Evolutionary conservation across 2,329 filamentous ascomycete genomes (phyloP).

Genomic region (Colletotrichum sp.): DNA sequence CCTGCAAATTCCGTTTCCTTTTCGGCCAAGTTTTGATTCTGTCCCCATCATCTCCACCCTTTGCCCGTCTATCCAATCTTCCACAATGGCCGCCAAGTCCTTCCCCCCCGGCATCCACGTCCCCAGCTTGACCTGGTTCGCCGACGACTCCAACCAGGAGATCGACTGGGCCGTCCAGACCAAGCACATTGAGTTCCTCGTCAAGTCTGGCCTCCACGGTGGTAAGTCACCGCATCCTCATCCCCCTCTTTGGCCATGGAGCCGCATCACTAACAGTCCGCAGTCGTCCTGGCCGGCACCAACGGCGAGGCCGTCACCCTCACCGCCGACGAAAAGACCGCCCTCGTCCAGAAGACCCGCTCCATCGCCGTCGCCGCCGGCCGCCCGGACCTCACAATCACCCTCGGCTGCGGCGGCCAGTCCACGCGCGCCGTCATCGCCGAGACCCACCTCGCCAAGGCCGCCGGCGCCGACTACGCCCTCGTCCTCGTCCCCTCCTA

Average conservation of each 20-base stretch:
- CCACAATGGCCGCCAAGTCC: conserved; percentile 31
- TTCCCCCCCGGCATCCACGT: conserved; percentile 59
- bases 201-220: conserved; percentile 56
- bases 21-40: neutral
- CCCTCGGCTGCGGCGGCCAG: conserved; percentile 69
- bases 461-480: conserved; percentile 69
- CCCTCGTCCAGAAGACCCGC: conserved; percentile 65
- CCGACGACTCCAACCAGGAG: conserved; percentile 48
- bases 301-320: conserved; percentile 78
- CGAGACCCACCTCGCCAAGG: conserved; percentile 65
- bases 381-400: conserved; percentile 62
- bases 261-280: neutral
- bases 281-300: conserved; percentile 70
- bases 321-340: conserved; percentile 64
- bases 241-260: too few relatives aligned
- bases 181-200: conserved; percentile 57
- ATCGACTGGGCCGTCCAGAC: conserved; percentile 61
- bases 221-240: conserved; percentile 30
- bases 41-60: neutral
- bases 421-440: conserved; percentile 70
- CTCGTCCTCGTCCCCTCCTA: conserved; percentile 74
- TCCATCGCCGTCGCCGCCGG: conserved; percentile 61
- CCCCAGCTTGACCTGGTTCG: conserved; percentile 61
- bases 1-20: neutral
- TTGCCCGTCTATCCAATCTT: neutral